Conservation (phyloP, 495 filamentous ascomycete genomes). For the Talaromyces thailandensis region DNA sequence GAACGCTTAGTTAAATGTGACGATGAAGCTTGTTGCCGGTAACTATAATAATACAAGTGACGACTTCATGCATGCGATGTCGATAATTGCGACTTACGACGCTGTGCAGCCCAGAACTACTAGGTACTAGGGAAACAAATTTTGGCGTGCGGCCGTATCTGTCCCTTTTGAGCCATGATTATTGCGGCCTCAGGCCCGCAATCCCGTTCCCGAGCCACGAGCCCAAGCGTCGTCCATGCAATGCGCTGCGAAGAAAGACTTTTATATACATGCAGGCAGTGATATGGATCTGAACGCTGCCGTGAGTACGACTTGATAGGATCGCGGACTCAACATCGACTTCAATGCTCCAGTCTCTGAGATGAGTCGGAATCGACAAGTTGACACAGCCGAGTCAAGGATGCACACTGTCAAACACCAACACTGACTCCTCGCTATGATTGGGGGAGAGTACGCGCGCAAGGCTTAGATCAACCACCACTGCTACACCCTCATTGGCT, state of each 20-base stretch:
- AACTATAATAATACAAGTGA: not conserved
- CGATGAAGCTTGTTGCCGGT: not conserved
- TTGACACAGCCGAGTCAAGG: not conserved
- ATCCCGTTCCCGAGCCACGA: not conserved
- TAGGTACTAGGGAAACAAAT: not conserved
- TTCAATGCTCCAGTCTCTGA: not conserved
- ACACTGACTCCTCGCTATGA: not conserved
- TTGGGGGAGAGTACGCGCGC: not conserved
- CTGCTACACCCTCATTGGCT: not conserved
- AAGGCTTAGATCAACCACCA: not conserved
- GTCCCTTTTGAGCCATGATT: not conserved
- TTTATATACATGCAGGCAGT: not conserved
- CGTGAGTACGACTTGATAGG: not conserved
- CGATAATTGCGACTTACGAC: not conserved
- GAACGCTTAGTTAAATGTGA: not conserved
- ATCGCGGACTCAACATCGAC: not conserved
- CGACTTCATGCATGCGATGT: not conserved
- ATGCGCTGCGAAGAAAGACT: not conserved
- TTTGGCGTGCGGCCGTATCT: not conserved
- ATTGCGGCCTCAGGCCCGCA: conserved; percentile 1
- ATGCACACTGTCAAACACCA: not conserved
- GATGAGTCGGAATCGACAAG: not conserved
- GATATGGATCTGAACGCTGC: not conserved
- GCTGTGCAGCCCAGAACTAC: not conserved
- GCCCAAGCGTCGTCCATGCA: not conserved